These are phyloP conservation scores for Singerocomus inundabilis DNA, from an alignment of 1,284 basidiomycete genomes.

Conservation along the genomic window DNA sequence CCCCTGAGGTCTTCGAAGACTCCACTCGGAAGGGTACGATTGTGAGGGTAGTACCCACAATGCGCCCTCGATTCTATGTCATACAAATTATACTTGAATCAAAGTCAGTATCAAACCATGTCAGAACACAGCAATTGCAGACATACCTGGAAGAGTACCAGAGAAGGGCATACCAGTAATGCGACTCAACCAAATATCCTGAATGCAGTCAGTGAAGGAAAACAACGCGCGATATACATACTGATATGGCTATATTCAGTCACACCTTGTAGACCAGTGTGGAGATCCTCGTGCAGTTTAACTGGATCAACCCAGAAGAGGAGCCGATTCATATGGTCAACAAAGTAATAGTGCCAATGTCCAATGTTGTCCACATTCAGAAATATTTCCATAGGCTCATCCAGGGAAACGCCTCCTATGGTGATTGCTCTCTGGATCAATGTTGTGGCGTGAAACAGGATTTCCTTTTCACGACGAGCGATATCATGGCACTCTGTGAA, in stretches of 20 bases:
- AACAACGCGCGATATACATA: constrained; percentile 9
- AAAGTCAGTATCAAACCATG: background rate
- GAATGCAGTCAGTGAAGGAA: background rate
- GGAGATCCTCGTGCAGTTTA: background rate
- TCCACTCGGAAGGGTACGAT: constrained; percentile 1
- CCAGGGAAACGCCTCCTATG: no score
- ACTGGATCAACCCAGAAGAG: constrained; percentile 19
- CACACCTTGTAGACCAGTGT: constrained; percentile 1
- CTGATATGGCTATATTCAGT: constrained; percentile 13
- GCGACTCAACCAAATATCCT: constrained; percentile 15
- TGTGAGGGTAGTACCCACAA: constrained; percentile 20
- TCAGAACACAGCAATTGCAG: background rate
- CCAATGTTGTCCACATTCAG: background rate
- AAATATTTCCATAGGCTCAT: background rate
- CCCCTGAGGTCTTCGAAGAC: no score
- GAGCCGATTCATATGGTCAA: constrained; percentile 15
- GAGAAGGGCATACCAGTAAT: constrained; percentile 13
- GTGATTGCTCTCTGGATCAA: background rate
- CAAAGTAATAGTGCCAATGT: constrained; percentile 18
- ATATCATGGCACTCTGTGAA: constrained; percentile 23
- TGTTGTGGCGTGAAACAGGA: background rate
- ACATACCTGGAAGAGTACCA: background rate
- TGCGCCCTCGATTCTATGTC: constrained; percentile 10
- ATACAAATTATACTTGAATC: background rate
- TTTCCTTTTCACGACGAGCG: background rate